Conservation (phyloP, 2,329 filamentous ascomycete species). For the Neonectria sp. region DNA sequence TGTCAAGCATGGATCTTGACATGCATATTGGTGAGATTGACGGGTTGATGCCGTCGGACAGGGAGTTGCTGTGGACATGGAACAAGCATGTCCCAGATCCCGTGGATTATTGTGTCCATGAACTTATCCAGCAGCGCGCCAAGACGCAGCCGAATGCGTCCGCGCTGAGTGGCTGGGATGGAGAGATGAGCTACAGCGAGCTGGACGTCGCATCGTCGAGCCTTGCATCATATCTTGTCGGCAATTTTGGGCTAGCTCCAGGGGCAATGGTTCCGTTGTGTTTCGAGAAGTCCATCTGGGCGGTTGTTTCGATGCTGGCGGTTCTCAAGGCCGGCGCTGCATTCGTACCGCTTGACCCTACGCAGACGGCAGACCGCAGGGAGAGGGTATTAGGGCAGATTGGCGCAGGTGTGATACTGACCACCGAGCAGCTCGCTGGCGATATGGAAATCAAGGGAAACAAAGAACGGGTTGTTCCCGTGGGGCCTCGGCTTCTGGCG, state of each 20-base stretch:
- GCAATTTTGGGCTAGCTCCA: background rate
- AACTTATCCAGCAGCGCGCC: conserved; percentile 19
- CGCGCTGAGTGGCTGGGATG: conserved; percentile 30
- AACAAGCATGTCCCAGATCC: conserved; percentile 23
- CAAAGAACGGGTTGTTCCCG: background rate
- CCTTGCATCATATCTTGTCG: conserved; percentile 26
- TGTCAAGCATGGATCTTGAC: conserved; percentile 10
- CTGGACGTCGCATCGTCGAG: conserved; percentile 23
- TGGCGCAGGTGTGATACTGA: conserved; percentile 7
- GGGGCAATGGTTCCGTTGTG: conserved; percentile 20
- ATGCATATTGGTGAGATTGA: conserved; percentile 1
- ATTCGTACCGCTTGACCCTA: conserved; percentile 24
- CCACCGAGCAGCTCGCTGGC: conserved; percentile 6
- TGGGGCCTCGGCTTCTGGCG: conserved; percentile 12
- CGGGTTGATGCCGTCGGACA: conserved; percentile 6
- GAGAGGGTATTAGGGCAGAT: conserved; percentile 8
- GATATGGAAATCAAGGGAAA: background rate
- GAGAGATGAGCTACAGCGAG: conserved; percentile 29
- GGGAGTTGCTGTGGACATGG: conserved; percentile 19
- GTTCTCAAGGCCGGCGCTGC: conserved; percentile 24
- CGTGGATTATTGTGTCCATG: conserved; percentile 19
- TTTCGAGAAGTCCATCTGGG: conserved; percentile 29
- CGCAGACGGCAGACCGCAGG: background rate
- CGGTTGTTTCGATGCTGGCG: conserved; percentile 21
- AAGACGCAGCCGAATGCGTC: conserved; percentile 10